Percentiles rank a stretch among this genome's conserved stretches.
phyloP scores from a whole-genome alignment of 306 rosid genomes.

The Begonia fuchsioides region DNA sequence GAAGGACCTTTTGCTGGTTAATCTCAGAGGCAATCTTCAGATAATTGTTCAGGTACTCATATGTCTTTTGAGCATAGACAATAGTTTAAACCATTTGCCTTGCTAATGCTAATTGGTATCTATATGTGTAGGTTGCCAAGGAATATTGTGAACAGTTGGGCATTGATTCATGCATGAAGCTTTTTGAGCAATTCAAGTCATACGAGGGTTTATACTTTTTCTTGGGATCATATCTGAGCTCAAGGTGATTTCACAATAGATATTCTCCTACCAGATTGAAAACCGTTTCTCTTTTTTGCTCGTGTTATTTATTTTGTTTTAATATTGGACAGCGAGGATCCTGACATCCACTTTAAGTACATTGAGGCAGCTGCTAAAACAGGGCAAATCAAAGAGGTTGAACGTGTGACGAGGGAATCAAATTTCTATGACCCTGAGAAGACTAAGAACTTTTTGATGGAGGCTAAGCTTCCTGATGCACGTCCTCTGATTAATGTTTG shows the following conservation, averaged over 20 bases:
- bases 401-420: constrained; percentile 97
- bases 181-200: constrained; percentile 96
- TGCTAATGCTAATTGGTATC: constrained; percentile 8
- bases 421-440: constrained; percentile 93
- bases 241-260: constrained; percentile 76
- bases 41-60: constrained; percentile 80
- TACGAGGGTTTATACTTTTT: constrained; percentile 96
- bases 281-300: constrained; percentile 1
- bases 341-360: constrained; percentile 99
- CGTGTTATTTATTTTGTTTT: not conserved
- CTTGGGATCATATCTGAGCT: constrained; percentile 93
- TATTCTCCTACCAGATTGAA: constrained; percentile 2
- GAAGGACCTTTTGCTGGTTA: constrained; percentile 96
- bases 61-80: constrained; percentile 4
- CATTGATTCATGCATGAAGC: constrained; percentile 74
- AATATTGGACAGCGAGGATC: constrained; percentile 81
- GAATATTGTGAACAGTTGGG: constrained; percentile 98
- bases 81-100: constrained; percentile 3
- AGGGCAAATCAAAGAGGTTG: constrained; percentile 97
- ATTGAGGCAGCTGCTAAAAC: constrained; percentile 98
- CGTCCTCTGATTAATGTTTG: constrained; percentile 96
- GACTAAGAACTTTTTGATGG: constrained; percentile 93
- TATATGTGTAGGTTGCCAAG: constrained; percentile 68
- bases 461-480: constrained; percentile 98
- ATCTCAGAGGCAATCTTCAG: constrained; percentile 96